Evolutionary conservation across 2,329 filamentous ascomycete species (phyloP), one percentile per base, ranked within the genome.

Genomic region (Myriosclerotinia duriaeana): DNA sequence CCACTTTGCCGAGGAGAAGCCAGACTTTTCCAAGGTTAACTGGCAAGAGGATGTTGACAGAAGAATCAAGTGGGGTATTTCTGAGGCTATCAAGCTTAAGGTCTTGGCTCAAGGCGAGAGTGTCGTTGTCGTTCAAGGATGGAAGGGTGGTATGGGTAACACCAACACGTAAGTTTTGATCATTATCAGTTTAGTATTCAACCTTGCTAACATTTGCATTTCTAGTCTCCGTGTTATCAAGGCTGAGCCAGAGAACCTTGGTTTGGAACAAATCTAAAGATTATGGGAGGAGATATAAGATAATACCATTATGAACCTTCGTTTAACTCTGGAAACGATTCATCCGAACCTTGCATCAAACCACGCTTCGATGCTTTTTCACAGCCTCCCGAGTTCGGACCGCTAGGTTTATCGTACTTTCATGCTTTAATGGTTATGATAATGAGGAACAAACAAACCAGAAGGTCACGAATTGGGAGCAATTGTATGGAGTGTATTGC

Each of bases 31-130:
- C 78, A 87, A 90, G 80, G 87, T 90, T 76, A 93, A 96, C 82
- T 99, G 95, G 95, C 95, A 99, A 83, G 93, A 98, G 84, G 94
- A 99, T 80, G 95, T 99, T 74, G 95, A 99, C 82, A 88, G 89
- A 78, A 92, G 95, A 78, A 92, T 99, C 80, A 97, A 94, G 86
- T 99, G 94, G 93, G 95, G 92, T 78, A 92, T 99, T 78, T 83
- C 86, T 78, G 87, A 93, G 78, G 95, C 92, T 74, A 87, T 97
- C 76, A 87, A 90, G 80, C 90, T 99, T 70, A 87, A 88, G 74
- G 86, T 93, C 59, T 82, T 96, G 70, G 84, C 82, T 77, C 82
- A 87, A 77, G 90, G 88, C 71, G 91, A 93, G 76, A 86, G 87
- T 42, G 87, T 95, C 66, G 86, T 95, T 69, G 92, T 93, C 73